Base-by-base conservation (phyloP, 768 basidiomycete genomes). In the Dentipellis fragilis region DNA sequence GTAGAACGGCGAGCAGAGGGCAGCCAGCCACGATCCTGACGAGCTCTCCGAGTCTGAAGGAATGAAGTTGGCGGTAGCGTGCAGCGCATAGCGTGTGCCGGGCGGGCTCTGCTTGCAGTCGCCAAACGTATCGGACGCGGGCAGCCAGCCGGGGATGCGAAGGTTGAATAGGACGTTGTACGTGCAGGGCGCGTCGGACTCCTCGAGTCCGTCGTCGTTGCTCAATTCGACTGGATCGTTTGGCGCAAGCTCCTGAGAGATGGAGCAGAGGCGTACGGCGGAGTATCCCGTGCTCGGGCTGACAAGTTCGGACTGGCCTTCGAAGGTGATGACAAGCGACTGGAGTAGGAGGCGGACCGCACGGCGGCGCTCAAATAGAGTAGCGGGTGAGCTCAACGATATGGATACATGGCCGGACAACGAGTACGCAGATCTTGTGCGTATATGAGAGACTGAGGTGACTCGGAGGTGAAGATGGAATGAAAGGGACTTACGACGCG, bases 61-160 rank as follows among this genome's bases (percentile, higher is more conserved):
- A 23, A 73, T 60, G 62, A 82, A 84, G 59, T 78, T 81, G 9
- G 84, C 87, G 22, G 79, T 79, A 14, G 87, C 86, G 59, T 78
- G 80, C 23, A 92, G 73, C 17, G 75, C 72, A 64, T 92, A 92
- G 54, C 75, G 77, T 6, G 80, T 79, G 19, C 86, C 86, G 36
- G 77, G 64, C 4, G 64, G 57, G 11, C 74, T 73, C 17, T 76
- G 74, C 1, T 63, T 48, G 10, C 59, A 62, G 14, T 75, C 66
- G 22, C 83, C 80, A 56, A 81, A 76, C 3, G 49, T 19, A 4
- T 65, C 55, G 3, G 80, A 76, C 1, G 76, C 74, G 8, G 93
- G 93, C 2, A 96, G 75, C 93, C 93, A 95, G 16, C 92, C 93
- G 4, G 93, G 92, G n/a, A 94, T 71, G 14, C 80, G 77, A 3